Percentiles rank a stretch among this genome's conserved stretches.
Conservation (phyloP, 2,329 filamentous ascomycete species). For the Colletotrichum australisinense region DNA sequence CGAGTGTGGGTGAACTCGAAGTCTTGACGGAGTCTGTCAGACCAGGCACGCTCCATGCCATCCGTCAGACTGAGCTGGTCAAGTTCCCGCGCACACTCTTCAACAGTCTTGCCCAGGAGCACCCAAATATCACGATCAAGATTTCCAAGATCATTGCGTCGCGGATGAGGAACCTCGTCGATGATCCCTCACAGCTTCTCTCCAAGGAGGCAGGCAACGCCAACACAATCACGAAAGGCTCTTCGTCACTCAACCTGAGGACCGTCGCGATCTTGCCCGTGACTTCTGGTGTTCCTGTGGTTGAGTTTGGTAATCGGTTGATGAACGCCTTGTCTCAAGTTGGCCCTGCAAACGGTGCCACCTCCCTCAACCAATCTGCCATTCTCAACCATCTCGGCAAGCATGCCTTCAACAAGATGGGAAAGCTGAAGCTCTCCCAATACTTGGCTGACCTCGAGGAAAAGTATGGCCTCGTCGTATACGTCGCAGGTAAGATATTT, state of each 20-base stretch:
- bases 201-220: constrained; percentile 70
- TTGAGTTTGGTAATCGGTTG: constrained; percentile 92
- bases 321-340: constrained; percentile 91
- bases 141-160: constrained; percentile 99
- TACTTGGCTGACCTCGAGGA: constrained; percentile 97
- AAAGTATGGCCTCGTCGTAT: constrained; percentile 94
- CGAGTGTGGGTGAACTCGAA: constrained; percentile 96
- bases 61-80: constrained; percentile 94
- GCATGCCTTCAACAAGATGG: constrained; percentile 97
- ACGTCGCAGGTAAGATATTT: constrained; percentile 76
- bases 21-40: constrained; percentile 94
- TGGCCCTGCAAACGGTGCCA: constrained; percentile 88
- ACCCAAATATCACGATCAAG: constrained; percentile 98
- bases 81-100: constrained; percentile 97
- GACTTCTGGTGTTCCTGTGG: constrained; percentile 89
- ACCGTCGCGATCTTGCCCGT: constrained; percentile 94
- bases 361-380: constrained; percentile 90
- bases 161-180: constrained; percentile 89
- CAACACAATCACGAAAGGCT: constrained; percentile 73
- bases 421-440: constrained; percentile 93
- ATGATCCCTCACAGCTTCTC: constrained; percentile 78
- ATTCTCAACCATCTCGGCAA: constrained; percentile 95
- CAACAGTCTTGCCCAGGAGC: constrained; percentile 96
- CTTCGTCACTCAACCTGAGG: constrained; percentile 90
- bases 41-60: constrained; percentile 93